Evolutionary conservation across 306 rosid species (phyloP).

Genomic region (Sicyos baderoa): DNA sequence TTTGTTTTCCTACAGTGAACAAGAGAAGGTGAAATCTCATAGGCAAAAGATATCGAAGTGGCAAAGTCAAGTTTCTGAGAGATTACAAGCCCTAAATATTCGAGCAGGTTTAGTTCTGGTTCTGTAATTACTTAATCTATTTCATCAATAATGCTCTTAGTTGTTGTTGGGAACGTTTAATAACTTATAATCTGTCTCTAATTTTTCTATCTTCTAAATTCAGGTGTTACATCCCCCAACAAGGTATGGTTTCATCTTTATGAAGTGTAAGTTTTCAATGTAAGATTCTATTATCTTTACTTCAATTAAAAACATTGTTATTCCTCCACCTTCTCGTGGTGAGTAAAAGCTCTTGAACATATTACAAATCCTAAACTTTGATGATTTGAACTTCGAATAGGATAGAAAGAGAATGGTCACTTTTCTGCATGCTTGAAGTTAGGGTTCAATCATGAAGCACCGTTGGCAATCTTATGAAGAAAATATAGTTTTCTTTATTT

Average conservation of each 20-base stretch:
- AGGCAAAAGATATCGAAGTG: slow-evolving; percentile 82
- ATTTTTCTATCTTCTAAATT: slow-evolving; percentile 24
- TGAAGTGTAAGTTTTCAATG: slow-evolving; percentile 19
- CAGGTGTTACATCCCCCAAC: slow-evolving; percentile 54
- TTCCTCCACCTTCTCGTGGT: neutral
- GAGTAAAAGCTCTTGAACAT: neutral
- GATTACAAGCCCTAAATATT: slow-evolving; percentile 59
- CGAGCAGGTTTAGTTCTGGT: slow-evolving; percentile 56
- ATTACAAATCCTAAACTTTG: neutral
- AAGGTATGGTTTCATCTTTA: slow-evolving; percentile 51
- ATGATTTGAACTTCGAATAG: neutral
- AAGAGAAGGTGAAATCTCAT: slow-evolving; percentile 67
- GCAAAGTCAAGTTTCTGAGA: slow-evolving; percentile 84
- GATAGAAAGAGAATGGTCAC: neutral
- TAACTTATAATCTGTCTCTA: slow-evolving; percentile 16
- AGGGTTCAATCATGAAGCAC: neutral
- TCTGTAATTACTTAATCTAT: slow-evolving; percentile 13
- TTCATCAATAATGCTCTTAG: slow-evolving; percentile 5
- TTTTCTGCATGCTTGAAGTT: slow-evolving; percentile 6
- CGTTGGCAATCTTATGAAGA: neutral
- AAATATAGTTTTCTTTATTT: neutral
- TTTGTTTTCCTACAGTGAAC: slow-evolving; percentile 55
- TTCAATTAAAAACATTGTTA: neutral
- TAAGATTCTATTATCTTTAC: neutral
- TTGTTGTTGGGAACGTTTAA: slow-evolving; percentile 18